Conservation (phyloP, 2,329 filamentous ascomycete species). For the Colletotrichum kahawae region DNA sequence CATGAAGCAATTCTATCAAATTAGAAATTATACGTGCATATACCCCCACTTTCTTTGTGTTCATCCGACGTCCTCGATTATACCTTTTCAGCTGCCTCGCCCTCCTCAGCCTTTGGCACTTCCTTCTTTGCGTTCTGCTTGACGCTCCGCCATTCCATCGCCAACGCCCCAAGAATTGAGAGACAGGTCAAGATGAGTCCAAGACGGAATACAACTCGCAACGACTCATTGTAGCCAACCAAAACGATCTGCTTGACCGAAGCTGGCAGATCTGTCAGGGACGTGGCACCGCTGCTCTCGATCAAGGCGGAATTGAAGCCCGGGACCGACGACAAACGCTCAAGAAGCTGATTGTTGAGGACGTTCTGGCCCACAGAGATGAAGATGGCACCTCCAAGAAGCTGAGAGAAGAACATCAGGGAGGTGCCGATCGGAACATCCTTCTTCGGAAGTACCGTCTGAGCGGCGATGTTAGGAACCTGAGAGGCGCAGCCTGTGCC, state of each 20-base stretch:
- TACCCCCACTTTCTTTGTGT: neutral
- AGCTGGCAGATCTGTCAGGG: neutral
- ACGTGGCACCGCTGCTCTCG: conserved; percentile 39
- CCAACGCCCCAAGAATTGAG: conserved; percentile 52
- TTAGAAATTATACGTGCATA: neutral
- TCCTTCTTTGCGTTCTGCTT: neutral
- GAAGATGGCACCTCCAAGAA: conserved; percentile 51
- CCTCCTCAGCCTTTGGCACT: neutral
- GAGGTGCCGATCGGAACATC: conserved; percentile 53
- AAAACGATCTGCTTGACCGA: conserved; percentile 7
- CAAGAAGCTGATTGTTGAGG: conserved; percentile 51
- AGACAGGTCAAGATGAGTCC: conserved; percentile 52
- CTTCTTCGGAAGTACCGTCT: conserved; percentile 43
- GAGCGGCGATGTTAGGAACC: conserved; percentile 47
- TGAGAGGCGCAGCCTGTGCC: conserved; percentile 41
- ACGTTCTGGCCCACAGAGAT: conserved; percentile 56
- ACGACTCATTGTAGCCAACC: conserved; percentile 59
- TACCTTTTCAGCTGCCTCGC: neutral
- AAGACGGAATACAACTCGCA: conserved; percentile 60
- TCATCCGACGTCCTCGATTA: neutral
- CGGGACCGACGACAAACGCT: conserved; percentile 40
- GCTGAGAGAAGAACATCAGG: conserved; percentile 48
- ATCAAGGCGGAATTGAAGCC: conserved; percentile 35
- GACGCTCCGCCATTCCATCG: conserved; percentile 58
- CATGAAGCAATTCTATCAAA: neutral